These are phyloP conservation scores for Sporothrix mexicana DNA, from an alignment of 2,329 filamentous ascomycete species.

Conservation along the genomic window DNA sequence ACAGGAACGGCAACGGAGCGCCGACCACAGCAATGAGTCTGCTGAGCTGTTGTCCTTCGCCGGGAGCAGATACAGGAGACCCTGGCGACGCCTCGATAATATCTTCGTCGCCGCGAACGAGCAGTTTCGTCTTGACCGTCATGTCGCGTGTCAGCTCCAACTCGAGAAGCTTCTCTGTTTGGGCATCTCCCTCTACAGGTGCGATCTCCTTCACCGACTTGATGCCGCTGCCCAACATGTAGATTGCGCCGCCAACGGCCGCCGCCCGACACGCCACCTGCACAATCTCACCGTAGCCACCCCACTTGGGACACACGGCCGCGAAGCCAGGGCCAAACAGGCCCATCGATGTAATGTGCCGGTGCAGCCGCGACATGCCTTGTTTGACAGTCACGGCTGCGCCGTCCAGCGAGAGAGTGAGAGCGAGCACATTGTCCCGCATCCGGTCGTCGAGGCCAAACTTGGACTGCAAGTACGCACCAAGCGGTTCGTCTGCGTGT, in stretches of 20 bases:
- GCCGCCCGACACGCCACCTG: constrained; percentile 90
- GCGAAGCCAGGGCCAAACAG: constrained; percentile 88
- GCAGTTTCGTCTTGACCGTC: constrained; percentile 58
- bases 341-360: constrained; percentile 85
- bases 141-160: constrained; percentile 64
- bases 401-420: constrained; percentile 75
- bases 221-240: constrained; percentile 79
- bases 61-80: background rate
- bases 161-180: constrained; percentile 45
- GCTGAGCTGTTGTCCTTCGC: constrained; percentile 50
- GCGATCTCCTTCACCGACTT: constrained; percentile 41
- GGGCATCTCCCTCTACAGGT: constrained; percentile 31
- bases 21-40: constrained; percentile 73
- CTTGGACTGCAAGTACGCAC: constrained; percentile 62
- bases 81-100: constrained; percentile 4
- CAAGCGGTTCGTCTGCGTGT: constrained; percentile 59
- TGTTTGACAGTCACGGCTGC: constrained; percentile 63
- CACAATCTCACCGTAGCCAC: constrained; percentile 83
- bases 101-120: constrained; percentile 56
- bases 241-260: constrained; percentile 88
- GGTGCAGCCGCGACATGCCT: constrained; percentile 74
- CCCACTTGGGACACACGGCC: constrained; percentile 91
- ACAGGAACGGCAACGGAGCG: constrained; percentile 68
- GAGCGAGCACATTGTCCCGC: constrained; percentile 65
- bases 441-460: constrained; percentile 73